A percentile compares a stretch with the other conserved stretches of the same genome.
phyloP scores from a whole-genome alignment of 352 stramenopile genomes.

The Pythium guiyangense region DNA sequence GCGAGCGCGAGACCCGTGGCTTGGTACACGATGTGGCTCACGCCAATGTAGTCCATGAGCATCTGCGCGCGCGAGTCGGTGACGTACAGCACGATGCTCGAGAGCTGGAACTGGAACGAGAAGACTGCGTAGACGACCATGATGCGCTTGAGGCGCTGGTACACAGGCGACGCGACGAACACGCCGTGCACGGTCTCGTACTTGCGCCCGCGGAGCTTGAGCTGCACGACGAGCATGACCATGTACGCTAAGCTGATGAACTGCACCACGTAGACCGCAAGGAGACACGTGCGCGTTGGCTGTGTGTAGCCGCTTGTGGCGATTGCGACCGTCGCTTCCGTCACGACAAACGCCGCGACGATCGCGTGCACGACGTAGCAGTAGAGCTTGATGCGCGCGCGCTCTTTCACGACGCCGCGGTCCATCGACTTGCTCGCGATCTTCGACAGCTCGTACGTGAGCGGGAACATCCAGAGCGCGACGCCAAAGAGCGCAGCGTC shows the following conservation, averaged over 20 bases:
- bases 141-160: conserved; percentile 49
- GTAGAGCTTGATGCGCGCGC: conserved; percentile 37
- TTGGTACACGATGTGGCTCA: conserved; percentile 40
- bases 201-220: conserved; percentile 42
- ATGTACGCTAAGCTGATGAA: conserved; percentile 45
- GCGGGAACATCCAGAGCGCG: conserved; percentile 50
- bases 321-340: conserved; percentile 19
- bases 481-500: conserved; percentile 47
- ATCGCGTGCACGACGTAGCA: conserved; percentile 18
- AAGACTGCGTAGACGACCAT: conserved; percentile 58
- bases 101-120: conserved; percentile 41
- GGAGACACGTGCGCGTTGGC: conserved; percentile 22
- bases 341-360: conserved; percentile 23
- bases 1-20: conserved; percentile 30
- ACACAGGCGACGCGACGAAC: conserved; percentile 51
- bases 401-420: conserved; percentile 35
- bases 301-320: conserved; percentile 27
- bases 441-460: conserved; percentile 51
- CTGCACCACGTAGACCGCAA: conserved; percentile 45
- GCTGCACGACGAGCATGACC: conserved; percentile 25
- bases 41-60: conserved; percentile 28
- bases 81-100: conserved; percentile 41
- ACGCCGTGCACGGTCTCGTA: conserved; percentile 47
- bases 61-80: background rate
- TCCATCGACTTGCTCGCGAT: conserved; percentile 67